Evolutionary conservation across 495 filamentous ascomycete species (phyloP).

Genomic region (Cairneyella variabilis): DNA sequence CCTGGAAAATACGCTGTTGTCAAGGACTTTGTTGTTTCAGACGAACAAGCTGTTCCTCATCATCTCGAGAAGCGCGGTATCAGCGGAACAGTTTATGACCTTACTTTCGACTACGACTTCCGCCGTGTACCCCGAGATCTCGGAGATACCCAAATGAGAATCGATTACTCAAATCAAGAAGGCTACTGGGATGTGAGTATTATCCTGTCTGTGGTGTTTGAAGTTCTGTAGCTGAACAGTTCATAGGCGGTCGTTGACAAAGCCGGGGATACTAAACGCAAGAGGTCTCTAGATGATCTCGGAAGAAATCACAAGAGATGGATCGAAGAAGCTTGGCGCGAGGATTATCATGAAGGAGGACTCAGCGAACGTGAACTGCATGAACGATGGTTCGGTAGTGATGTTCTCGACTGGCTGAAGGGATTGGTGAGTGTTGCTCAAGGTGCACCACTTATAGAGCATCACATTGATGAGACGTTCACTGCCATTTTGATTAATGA

Average conservation of each 20-base stretch:
- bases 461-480: constrained; percentile 1
- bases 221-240: too few relatives aligned
- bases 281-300: constrained; percentile 3
- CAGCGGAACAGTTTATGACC: constrained; percentile 15
- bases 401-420: constrained; percentile 1
- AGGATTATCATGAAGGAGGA: constrained; percentile 26
- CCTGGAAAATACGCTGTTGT: constrained; percentile 37
- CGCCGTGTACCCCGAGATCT: constrained; percentile 28
- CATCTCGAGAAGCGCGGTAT: constrained; percentile 14
- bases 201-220: too few relatives aligned
- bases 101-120: constrained; percentile 37
- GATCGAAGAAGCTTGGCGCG: constrained; percentile 32
- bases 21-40: constrained; percentile 16
- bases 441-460: background rate
- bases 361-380: constrained; percentile 22
- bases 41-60: constrained; percentile 21
- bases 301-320: constrained; percentile 28
- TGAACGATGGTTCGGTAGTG: constrained; percentile 26
- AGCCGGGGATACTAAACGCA: constrained; percentile 4
- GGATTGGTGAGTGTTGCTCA: too few relatives aligned
- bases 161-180: constrained; percentile 35
- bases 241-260: constrained; percentile 22
- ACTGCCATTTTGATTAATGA: constrained; percentile 22
- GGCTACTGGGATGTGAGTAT: constrained; percentile 38
- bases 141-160: constrained; percentile 30